Conservation (phyloP, 2,329 filamentous ascomycete species). For the Neonectria neomacrospora region DNA sequence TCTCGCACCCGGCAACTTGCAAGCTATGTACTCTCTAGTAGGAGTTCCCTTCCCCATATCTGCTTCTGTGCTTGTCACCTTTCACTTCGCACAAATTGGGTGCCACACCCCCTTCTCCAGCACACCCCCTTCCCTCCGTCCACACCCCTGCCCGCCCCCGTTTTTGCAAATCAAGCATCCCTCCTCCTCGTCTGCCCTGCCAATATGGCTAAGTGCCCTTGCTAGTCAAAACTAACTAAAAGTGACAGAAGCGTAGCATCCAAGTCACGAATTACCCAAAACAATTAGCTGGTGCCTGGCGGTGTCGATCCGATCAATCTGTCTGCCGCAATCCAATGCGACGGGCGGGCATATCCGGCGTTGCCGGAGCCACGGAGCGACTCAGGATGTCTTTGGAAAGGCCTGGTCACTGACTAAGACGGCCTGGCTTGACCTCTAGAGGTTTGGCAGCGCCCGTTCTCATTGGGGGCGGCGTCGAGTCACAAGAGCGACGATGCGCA, state of each 20-base stretch:
- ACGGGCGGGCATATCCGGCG: constrained; percentile 18
- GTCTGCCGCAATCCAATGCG: constrained; percentile 22
- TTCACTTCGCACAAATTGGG: constrained; percentile 4
- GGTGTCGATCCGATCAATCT: constrained; percentile 32
- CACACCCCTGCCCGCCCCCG: constrained; percentile 1
- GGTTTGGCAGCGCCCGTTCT: constrained; percentile 6
- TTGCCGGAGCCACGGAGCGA: constrained; percentile 21
- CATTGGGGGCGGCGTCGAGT: not conserved
- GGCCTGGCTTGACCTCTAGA: constrained; percentile 3
- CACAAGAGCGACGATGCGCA: not conserved
- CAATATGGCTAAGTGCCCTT: constrained; percentile 11
- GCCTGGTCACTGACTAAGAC: constrained; percentile 15
- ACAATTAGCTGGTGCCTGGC: constrained; percentile 22
- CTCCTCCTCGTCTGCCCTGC: constrained; percentile 6
- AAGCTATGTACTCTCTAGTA: not conserved
- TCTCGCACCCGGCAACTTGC: not conserved
- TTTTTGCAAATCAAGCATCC: constrained; percentile 10
- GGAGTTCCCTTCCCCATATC: not conserved
- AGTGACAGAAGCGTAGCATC: constrained; percentile 19
- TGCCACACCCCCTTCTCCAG: constrained; percentile 6
- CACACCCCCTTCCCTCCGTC: not conserved
- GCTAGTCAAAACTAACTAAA: constrained; percentile 19
- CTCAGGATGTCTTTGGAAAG: constrained; percentile 5
- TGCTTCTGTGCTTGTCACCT: not conserved
- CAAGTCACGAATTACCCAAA: constrained; percentile 28